phyloP scores from a whole-genome alignment of 768 basidiomycete genomes.

The Podaxis rugospora region DNA sequence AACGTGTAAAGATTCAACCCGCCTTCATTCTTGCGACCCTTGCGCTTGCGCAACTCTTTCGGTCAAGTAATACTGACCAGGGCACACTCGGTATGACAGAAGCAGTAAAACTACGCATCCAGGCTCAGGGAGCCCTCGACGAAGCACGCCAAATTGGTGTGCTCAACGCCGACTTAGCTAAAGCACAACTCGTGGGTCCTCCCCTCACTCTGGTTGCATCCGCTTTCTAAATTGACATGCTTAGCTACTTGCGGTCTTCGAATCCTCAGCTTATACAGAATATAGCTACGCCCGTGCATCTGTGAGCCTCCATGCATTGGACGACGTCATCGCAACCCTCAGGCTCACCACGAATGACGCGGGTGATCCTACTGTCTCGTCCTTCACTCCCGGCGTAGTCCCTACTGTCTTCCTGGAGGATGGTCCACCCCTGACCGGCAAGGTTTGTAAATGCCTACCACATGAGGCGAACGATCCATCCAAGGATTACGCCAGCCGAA shows the following conservation, averaged over 20 bases:
- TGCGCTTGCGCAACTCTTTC: constrained; percentile 68
- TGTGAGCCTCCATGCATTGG: constrained; percentile 52
- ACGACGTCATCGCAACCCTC: constrained; percentile 57
- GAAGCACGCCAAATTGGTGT: constrained; percentile 44
- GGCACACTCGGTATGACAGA: constrained; percentile 48
- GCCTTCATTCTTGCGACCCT: constrained; percentile 64
- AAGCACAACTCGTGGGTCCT: constrained; percentile 57
- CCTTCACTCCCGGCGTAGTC: constrained; percentile 46
- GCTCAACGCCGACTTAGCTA: constrained; percentile 63
- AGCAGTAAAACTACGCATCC: constrained; percentile 53
- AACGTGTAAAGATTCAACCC: constrained; percentile 59
- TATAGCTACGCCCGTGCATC: constrained; percentile 53
- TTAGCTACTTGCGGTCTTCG: constrained; percentile 74
- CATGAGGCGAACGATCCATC: constrained; percentile 28
- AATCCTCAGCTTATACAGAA: constrained; percentile 67
- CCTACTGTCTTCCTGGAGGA: constrained; percentile 40
- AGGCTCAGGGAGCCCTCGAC: constrained; percentile 52
- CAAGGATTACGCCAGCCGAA: constrained; percentile 39
- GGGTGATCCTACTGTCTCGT: constrained; percentile 46
- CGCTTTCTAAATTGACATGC: not conserved
- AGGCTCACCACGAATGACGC: constrained; percentile 54
- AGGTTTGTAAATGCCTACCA: constrained; percentile 38
- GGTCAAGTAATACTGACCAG: constrained; percentile 63
- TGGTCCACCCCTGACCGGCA: constrained; percentile 15
- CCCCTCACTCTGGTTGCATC: no score